Percentiles rank a stretch among this genome's conserved stretches.
Evolutionary conservation across 495 filamentous ascomycete species (phyloP).

Genomic region (Aspergillus nidulans): DNA sequence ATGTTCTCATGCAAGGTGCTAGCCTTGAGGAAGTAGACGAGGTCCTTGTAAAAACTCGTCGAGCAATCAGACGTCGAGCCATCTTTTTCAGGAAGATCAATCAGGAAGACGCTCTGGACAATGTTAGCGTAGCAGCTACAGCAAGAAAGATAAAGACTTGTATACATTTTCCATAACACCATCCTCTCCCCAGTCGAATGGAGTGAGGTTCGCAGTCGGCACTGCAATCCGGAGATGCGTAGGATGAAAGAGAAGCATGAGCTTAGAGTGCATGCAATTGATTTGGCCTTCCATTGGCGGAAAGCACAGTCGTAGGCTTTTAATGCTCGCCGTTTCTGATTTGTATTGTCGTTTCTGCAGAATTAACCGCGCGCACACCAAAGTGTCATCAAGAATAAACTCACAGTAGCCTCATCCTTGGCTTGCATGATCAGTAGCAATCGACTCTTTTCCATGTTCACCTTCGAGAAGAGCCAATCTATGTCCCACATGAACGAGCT

Average conservation of each 20-base stretch:
- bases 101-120: conserved; percentile 63
- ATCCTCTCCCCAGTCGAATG: conserved; percentile 81
- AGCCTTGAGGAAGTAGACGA: conserved; percentile 66
- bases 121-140: neutral
- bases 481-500: conserved; percentile 86
- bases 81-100: conserved; percentile 67
- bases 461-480: conserved; percentile 63
- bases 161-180: conserved; percentile 73
- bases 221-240: conserved; percentile 68
- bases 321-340: conserved; percentile 48
- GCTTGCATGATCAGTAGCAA: conserved; percentile 68
- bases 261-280: conserved; percentile 81
- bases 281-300: conserved; percentile 65
- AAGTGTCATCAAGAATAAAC: conserved; percentile 6
- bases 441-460: conserved; percentile 49
- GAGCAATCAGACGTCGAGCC: conserved; percentile 18
- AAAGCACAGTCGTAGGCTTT: conserved; percentile 66
- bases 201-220: conserved; percentile 75
- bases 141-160: neutral
- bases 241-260: conserved; percentile 74
- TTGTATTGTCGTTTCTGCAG: conserved; percentile 31
- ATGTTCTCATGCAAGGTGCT: conserved; percentile 60
- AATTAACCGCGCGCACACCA: neutral
- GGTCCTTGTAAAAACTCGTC: conserved; percentile 61
- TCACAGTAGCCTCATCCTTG: conserved; percentile 52